Base-by-base conservation (phyloP, 2,329 filamentous ascomycete genomes). In the Aspergillus sp. region DNA sequence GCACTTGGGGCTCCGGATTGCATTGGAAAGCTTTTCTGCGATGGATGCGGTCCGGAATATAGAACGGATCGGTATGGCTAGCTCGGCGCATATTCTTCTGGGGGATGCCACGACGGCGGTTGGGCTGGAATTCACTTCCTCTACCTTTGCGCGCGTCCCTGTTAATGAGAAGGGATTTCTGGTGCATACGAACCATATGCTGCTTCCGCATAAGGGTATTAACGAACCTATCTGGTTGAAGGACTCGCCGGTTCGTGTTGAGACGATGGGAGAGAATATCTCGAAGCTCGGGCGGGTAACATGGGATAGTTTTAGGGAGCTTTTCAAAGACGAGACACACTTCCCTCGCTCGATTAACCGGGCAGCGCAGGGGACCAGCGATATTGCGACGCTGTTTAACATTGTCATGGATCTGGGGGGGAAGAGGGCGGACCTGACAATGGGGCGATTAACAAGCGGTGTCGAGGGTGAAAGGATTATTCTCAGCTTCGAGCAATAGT, bases 1-100 rank as follows among this genome's bases (percentile, higher is more conserved):
- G 19, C 84, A 86, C 68, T 71, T 86, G 8, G 83, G 79, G 0
- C 73, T 86, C 31, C 73, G 84, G 17, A 75, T 77, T 55, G 81
- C 77, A n/a, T 71, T 86, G 21, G 82, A 85, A 49, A 79, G 77
- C 58, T 47, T 40, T 0, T 79, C 75, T 4, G 71, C 74, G 0
- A 70, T 71, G 2, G 78, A 79, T 35, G 84, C 83, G 1, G 74
- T 81, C 2, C 60, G 62, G 7, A 46, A 19, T 1, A 63, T 86
- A 11, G 70, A 79, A 57, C 67, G 68, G 41, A 65, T 72, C 24
- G 83, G 83, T 7, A 77, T 86, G 46, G 83, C 83, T 0, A 75
- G 75, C 6, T 75, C 81, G 3, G 82, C 80, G 52, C 82, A 85
- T 60, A 84, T 86, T 60, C 69, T 83, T 0, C 69, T 86, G 39